Conservation (phyloP, 2,329 filamentous ascomycete genomes). For the Pyricularia grisea region DNA sequence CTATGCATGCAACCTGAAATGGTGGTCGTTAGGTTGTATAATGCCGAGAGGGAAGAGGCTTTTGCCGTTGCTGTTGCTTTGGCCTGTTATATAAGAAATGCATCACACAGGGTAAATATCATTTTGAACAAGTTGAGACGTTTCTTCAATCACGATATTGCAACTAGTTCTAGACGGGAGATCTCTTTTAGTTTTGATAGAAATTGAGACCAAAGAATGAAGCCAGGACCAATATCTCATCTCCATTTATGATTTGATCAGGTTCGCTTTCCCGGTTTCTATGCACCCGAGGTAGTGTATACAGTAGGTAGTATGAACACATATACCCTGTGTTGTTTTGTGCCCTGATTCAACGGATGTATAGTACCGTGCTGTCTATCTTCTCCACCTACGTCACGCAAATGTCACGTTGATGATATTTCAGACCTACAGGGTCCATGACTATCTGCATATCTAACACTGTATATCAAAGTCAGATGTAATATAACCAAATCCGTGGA, state of each 20-base stretch:
- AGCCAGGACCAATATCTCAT: background rate
- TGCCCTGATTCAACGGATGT: background rate
- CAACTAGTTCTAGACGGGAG: background rate
- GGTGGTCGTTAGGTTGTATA: background rate
- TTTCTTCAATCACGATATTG: background rate
- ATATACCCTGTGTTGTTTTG: background rate
- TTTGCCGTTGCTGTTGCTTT: background rate
- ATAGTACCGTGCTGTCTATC: background rate
- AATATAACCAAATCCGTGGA: background rate
- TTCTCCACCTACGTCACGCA: background rate
- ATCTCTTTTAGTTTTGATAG: background rate
- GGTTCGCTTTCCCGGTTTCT: no score
- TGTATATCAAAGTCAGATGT: background rate
- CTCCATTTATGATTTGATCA: background rate
- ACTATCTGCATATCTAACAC: background rate
- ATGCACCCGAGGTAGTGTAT: no score
- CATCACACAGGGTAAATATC: background rate
- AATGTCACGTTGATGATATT: background rate
- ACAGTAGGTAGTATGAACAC: no score
- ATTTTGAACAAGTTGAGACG: background rate
- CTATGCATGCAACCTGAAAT: background rate
- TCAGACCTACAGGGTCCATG: background rate
- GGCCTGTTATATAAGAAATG: background rate
- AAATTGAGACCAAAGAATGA: background rate
- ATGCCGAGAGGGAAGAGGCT: background rate